A percentile compares a stretch with the other conserved stretches of the same genome.
These are phyloP conservation scores for Podila clonocystis DNA, from an alignment of 192 early-diverging fungal genomes.

Conservation along the genomic window DNA sequence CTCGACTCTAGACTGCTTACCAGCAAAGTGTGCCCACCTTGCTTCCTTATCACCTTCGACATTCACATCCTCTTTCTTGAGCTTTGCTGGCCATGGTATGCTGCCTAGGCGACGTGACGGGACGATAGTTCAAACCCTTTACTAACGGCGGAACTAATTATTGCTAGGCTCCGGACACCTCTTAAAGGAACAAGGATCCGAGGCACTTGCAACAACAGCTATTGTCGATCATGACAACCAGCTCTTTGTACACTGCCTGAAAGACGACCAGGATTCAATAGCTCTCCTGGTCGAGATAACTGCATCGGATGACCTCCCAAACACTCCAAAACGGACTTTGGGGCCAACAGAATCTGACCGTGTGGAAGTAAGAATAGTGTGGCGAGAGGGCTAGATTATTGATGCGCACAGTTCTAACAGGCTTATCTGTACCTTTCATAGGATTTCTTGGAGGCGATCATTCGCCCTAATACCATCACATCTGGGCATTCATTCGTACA, in stretches of 20 bases:
- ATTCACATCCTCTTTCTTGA: neutral
- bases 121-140: neutral
- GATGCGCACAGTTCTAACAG: neutral
- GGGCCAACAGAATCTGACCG: neutral
- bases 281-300: neutral
- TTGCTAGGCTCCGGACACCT: constrained; percentile 11
- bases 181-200: neutral
- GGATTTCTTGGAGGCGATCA: constrained; percentile 33
- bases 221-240: constrained; percentile 23
- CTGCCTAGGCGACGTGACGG: neutral
- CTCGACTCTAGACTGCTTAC: constrained; percentile 11
- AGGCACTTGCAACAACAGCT: constrained; percentile 11
- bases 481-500: constrained; percentile 6
- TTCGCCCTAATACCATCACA: constrained; percentile 24
- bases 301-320: neutral
- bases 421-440: neutral
- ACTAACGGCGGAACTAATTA: neutral
- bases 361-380: neutral
- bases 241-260: constrained; percentile 36
- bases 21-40: constrained; percentile 23
- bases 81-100: neutral
- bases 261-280: neutral
- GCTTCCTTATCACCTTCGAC: constrained; percentile 25
- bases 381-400: neutral
- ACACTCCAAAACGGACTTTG: neutral